Evolutionary conservation across 306 rosid genomes (phyloP).

Genomic region (Lotus japonicus): DNA sequence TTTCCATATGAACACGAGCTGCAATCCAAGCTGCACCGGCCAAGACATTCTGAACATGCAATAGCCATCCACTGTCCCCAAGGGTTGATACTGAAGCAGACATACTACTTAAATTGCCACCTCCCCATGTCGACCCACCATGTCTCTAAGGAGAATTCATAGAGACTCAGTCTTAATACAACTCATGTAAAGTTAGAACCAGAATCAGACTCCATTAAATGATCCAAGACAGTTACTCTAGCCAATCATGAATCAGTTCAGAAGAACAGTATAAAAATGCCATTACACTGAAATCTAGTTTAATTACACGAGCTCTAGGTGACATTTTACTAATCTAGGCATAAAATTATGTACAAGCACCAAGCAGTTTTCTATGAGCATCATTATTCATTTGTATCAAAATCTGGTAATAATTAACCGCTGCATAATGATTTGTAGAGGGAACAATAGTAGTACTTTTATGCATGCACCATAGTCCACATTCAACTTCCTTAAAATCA

Average conservation of each 20-base stretch:
- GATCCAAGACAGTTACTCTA: slow-evolving; percentile 1
- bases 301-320: neutral
- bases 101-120: slow-evolving; percentile 97
- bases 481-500: slow-evolving; percentile 3
- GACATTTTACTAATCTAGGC: neutral
- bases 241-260: slow-evolving; percentile 13
- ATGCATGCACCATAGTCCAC: neutral
- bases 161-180: slow-evolving; percentile 14
- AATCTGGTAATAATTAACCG: neutral
- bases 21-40: slow-evolving; percentile 99
- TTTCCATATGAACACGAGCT: slow-evolving; percentile 85
- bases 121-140: slow-evolving; percentile 99
- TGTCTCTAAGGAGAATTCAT: slow-evolving; percentile 58
- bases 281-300: neutral
- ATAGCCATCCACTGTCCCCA: slow-evolving; percentile 96
- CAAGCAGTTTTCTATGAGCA: slow-evolving; percentile 3
- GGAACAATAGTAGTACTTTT: slow-evolving; percentile 5
- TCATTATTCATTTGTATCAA: neutral
- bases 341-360: slow-evolving; percentile 8
- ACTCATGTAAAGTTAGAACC: slow-evolving; percentile 1
- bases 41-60: slow-evolving; percentile 78
- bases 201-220: neutral
- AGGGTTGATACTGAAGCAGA: slow-evolving; percentile 94
- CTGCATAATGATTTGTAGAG: slow-evolving; percentile 5
- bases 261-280: slow-evolving; percentile 14